phyloP scores from a whole-genome alignment of 129 eudicot genomes.

The Pseudognaphalium luteoalbum region DNA sequence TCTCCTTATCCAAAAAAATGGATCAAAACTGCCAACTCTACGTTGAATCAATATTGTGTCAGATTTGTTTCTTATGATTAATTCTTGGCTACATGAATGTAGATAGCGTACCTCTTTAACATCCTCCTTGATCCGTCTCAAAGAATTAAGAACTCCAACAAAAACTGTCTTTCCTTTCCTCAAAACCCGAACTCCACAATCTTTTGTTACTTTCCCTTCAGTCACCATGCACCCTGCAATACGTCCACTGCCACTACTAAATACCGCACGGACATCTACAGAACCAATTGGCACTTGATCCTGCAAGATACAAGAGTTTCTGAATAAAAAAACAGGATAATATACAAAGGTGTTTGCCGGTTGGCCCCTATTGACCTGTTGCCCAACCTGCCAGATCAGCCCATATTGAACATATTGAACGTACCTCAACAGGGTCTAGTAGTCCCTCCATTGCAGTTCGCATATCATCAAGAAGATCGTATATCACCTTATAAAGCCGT shows the following conservation, averaged over 20 bases:
- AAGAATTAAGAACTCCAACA: slow-evolving; percentile 76
- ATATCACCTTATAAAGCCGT: slow-evolving; percentile 79
- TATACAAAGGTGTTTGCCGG: not conserved
- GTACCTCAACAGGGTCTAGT: slow-evolving; percentile 92
- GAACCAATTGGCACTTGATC: slow-evolving; percentile 85
- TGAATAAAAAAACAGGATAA: not conserved
- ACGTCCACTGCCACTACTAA: slow-evolving; percentile 88
- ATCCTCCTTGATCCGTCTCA: slow-evolving; percentile 82
- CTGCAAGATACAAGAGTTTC: slow-evolving; percentile 40
- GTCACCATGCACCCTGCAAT: slow-evolving; percentile 98
- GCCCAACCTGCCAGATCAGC: not conserved
- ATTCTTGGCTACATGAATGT: not conserved
- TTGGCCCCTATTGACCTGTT: not conserved
- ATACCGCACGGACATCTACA: slow-evolving; percentile 88
- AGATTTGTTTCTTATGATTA: not conserved
- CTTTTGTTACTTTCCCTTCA: slow-evolving; percentile 81
- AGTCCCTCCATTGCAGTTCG: slow-evolving; percentile 96
- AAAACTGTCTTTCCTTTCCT: slow-evolving; percentile 65
- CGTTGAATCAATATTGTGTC: not conserved
- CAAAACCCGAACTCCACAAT: slow-evolving; percentile 71
- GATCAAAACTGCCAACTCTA: not conserved
- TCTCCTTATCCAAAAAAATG: too few species aligned
- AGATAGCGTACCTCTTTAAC: slow-evolving; percentile 77
- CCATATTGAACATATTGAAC: slow-evolving; percentile 16
- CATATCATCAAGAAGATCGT: slow-evolving; percentile 90